Evolutionary conservation across 768 basidiomycete species (phyloP), one percentile per base, ranked within the genome.

Genomic region (Calocybe cyanea): DNA sequence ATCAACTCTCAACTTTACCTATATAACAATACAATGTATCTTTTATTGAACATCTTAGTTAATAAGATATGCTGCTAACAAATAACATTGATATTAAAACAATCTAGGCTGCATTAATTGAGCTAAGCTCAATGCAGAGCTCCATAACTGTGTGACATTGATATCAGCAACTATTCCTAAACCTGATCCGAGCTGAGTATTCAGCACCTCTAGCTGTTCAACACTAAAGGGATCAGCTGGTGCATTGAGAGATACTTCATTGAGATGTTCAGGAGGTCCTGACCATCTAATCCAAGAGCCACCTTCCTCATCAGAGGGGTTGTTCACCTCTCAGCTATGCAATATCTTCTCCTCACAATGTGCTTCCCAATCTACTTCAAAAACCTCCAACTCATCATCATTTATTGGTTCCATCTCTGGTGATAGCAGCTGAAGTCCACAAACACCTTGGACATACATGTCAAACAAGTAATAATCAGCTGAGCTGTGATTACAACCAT

Each of bases 401-500:
- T 8, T 21, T 21, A 43, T 43, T 14, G 21, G 13, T 11, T 20
- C 31, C 11, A 33, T 19, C 5, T 43, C 42, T n/a, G n/a, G n/a
- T 13, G n/a, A n/a, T 28, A 19, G 32, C 10, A 45, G 34, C 25
- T 20, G 18, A 17, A 4, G 13, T 35, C 33, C 33, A 2, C 43
- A 24, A 24, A 45, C 23, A 6, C 43, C 43, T n/a, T 45, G 43
- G 7, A 36, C 35, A 20, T 36, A 36, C 34, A 34, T 32, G 17
- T 43, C 41, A 43, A 43, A 43, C 10, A 17, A 17, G 24, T 32
- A 43, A 28, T 32, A 36, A 37, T 45, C 43, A 9, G 43, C 34
- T 4, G 43, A 35, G 15, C 34, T 36, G 28, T 23, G 43, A 20
- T 48, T 48, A 13, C 46, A 32, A 33, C 17, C 18, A 6, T 19